Evolutionary conservation across 345 rosid species (phyloP).

Genomic region (Acer yangbiense): DNA sequence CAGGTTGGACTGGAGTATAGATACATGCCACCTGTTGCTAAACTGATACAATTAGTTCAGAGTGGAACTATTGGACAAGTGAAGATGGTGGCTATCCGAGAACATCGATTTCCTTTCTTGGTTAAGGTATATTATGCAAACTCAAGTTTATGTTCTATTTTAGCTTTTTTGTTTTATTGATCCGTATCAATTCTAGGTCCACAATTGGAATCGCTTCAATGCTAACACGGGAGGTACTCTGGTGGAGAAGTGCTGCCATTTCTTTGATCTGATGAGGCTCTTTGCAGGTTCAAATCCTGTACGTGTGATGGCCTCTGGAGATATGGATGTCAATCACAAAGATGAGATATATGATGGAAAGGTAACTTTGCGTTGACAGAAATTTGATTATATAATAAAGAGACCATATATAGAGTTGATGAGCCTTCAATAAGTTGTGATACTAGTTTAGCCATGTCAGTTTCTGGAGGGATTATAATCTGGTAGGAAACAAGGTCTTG

Average conservation of each 20-base stretch:
- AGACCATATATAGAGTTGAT: background rate
- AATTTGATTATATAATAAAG: background rate
- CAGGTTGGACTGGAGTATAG: slow-evolving; percentile 94
- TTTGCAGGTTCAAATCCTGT: slow-evolving; percentile 86
- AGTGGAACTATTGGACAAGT: slow-evolving; percentile 64
- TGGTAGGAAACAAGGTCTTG: background rate
- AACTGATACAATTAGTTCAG: slow-evolving; percentile 75
- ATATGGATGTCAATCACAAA: slow-evolving; percentile 86
- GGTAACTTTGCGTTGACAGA: slow-evolving; percentile 37
- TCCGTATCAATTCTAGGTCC: slow-evolving; percentile 50
- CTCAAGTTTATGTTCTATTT: slow-evolving; percentile 16
- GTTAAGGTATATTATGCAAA: slow-evolving; percentile 64
- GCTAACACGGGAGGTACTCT: slow-evolving; percentile 87
- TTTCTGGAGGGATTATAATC: background rate
- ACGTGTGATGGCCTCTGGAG: slow-evolving; percentile 93
- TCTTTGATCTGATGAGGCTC: slow-evolving; percentile 93
- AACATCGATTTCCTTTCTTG: slow-evolving; percentile 91
- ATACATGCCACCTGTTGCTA: slow-evolving; percentile 95
- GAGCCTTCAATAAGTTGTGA: background rate
- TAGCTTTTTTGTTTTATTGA: slow-evolving; percentile 14
- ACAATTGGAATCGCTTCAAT: slow-evolving; percentile 95
- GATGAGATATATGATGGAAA: slow-evolving; percentile 89
- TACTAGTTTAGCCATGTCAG: background rate
- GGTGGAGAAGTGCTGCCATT: slow-evolving; percentile 98
- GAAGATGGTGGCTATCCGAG: slow-evolving; percentile 92